Base-by-base conservation (phyloP, 768 basidiomycete species). In the Phlebiopsis flavidoalba region DNA sequence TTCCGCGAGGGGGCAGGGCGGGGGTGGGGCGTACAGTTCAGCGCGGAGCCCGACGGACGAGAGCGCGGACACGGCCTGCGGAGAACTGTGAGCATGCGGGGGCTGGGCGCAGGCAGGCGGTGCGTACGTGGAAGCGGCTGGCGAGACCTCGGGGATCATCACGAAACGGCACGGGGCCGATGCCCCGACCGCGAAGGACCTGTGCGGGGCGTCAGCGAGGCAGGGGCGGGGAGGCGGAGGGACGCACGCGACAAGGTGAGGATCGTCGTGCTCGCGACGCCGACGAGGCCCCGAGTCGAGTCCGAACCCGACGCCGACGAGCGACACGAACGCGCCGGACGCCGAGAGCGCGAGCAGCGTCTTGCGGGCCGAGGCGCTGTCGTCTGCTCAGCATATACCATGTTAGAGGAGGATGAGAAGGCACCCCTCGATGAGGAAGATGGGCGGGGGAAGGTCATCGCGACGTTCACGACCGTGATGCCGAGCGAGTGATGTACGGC, bases 111-210 rank as follows among this genome's bases (percentile, higher is more conserved):
- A 22, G 56, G 46, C 21, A 53, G 46, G 45, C 19, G 11, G 40
- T 2, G 78, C 90, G 63, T 71, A 89, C 93, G 66, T 89, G 81
- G 53, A 81, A 72, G 1, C n/a, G n/a, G n/a, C n/a, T n/a, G 93
- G 93, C 2, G 94, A 88, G 21, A 97, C 85, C 69, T 98, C 95
- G 15, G 94, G 86, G 35, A 96, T 86, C 72, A 98, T 87, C 43
- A 98, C 85, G 69, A 95, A 98, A 0, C n/a, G 96, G 95, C 36
- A 98, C 76, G 1, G 96, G 95, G 0, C 96, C 96, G 17, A 98
- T 79, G 1, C 95, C n/a, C n/a, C 96, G 36, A 89, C 74, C 1
- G 95, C 91, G 72, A 95, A 98, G 0, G 91, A 89, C 73, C 91
- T 91, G n/a, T n/a, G n/a, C n/a, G n/a, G n/a, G n/a, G n/a, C n/a